phyloP scores from a whole-genome alignment of 305 asterid species.

The Fraxinus albicans region DNA sequence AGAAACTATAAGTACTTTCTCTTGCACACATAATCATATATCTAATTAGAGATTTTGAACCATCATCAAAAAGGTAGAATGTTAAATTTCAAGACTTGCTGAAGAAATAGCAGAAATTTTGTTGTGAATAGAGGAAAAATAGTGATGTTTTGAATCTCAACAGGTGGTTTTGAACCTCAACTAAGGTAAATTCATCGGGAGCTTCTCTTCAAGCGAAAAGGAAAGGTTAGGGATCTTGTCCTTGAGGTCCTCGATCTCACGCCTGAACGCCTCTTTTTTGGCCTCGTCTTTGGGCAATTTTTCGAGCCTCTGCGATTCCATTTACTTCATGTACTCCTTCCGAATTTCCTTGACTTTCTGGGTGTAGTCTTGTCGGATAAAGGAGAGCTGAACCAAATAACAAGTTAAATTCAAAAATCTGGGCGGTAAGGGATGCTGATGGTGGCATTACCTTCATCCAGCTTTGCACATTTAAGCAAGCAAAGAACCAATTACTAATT shows the following conservation, averaged over 20 bases:
- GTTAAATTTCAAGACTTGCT: no score
- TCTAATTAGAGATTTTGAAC: no score
- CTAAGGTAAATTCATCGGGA: no score
- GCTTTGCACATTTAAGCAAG: constrained; percentile 31
- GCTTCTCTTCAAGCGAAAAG: no score
- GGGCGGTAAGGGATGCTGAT: constrained; percentile 59
- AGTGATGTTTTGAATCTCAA: no score
- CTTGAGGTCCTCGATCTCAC: no score
- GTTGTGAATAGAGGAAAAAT: no score
- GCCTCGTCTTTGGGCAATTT: constrained; percentile 65
- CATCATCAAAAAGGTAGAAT: no score
- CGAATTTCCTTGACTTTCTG: constrained; percentile 57
- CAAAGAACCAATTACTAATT: background rate
- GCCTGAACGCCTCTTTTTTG: constrained; percentile 41
- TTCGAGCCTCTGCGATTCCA: constrained; percentile 71
- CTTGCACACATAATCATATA: no score
- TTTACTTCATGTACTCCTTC: constrained; percentile 59
- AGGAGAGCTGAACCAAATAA: constrained; percentile 35
- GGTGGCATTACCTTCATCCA: constrained; percentile 47
- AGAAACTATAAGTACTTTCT: no score
- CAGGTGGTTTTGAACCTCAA: no score
- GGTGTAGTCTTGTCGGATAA: constrained; percentile 65
- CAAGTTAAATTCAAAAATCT: background rate
- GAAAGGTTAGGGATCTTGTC: constrained; percentile 3
- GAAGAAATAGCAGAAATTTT: no score